A percentile compares a stretch with the other conserved stretches of the same genome.
Conservation (phyloP, 1,139 yeast species). For the Blastobotrys proliferans region DNA sequence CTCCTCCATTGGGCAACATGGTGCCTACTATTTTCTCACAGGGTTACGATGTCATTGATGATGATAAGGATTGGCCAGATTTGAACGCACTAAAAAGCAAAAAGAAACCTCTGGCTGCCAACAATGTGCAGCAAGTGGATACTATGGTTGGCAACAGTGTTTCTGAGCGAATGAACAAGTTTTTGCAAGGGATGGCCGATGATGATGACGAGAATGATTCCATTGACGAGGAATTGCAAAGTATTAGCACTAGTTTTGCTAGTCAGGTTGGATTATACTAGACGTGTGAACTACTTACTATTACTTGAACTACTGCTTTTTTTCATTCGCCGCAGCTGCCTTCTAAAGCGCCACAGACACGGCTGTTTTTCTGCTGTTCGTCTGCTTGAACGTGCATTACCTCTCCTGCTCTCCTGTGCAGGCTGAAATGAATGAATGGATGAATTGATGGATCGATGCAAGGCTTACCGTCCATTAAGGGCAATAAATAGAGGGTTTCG, state of each 20-base stretch:
- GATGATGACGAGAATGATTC: conserved; percentile 28
- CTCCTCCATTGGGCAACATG: conserved; percentile 18
- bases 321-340: no score
- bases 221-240: conserved; percentile 47
- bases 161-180: conserved; percentile 41
- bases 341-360: no score
- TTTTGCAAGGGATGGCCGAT: conserved; percentile 24
- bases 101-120: background rate
- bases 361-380: no score
- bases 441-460: no score
- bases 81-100: background rate
- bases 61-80: conserved; percentile 7
- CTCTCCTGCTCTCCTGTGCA: no score
- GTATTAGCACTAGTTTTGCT: conserved; percentile 47
- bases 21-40: conserved; percentile 22
- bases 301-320: no score
- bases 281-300: no score
- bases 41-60: conserved; percentile 12
- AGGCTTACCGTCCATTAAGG: no score
- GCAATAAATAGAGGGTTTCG: no score
- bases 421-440: no score
- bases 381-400: no score
- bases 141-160: conserved; percentile 41
- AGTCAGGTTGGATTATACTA: conserved; percentile 37
- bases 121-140: conserved; percentile 1